These are phyloP conservation scores for Lactifluus volemus DNA, from an alignment of 768 basidiomycete genomes.

Conservation along the genomic window DNA sequence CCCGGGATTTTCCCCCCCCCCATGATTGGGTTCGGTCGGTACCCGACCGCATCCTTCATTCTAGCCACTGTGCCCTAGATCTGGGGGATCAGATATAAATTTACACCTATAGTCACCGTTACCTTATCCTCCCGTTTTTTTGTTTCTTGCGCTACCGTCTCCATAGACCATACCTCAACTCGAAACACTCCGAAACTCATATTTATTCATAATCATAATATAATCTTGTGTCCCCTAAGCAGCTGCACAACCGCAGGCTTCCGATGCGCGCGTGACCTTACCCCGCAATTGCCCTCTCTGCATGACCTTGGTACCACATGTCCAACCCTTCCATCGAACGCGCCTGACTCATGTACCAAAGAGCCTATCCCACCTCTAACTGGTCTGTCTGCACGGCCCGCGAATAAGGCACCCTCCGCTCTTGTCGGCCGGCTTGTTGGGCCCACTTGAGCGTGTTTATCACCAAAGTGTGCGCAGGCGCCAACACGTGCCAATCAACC, in stretches of 20 bases:
- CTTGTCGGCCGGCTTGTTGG: background rate
- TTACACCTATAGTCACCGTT: background rate
- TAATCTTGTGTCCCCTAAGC: background rate
- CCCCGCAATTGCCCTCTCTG: background rate
- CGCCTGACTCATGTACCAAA: background rate
- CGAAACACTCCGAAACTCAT: background rate
- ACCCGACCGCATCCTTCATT: constrained; percentile 6
- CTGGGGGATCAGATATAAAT: constrained; percentile 3
- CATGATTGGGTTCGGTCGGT: background rate
- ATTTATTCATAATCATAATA: background rate
- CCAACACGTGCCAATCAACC: background rate
- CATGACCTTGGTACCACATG: background rate
- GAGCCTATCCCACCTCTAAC: background rate
- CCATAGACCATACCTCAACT: background rate
- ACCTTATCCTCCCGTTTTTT: background rate
- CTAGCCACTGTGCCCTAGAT: constrained; percentile 5
- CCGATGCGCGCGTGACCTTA: background rate
- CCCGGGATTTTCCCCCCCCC: background rate
- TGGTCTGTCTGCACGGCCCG: background rate
- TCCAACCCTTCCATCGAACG: background rate
- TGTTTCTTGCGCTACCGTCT: background rate
- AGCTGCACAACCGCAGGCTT: background rate
- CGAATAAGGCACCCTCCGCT: constrained; percentile 3
- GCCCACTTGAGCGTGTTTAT: background rate
- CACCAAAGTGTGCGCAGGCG: background rate